Evolutionary conservation across 495 filamentous ascomycete genomes (phyloP), one percentile per base, ranked within the genome.

Genomic region (Patellaria atrata): DNA sequence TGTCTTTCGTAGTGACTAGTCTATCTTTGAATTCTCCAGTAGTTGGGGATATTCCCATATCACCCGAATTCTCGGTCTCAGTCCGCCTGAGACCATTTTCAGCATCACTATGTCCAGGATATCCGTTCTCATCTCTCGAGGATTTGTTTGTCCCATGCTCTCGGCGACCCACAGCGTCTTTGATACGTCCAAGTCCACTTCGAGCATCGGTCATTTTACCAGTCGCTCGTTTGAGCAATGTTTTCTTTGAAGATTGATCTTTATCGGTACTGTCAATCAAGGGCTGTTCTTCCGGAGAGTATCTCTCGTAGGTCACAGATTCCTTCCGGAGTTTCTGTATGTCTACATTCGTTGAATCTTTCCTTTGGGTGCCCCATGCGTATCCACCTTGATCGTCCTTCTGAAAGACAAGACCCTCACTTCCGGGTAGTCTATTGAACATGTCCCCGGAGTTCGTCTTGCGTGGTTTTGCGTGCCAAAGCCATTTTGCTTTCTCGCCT

Each of bases 391-490:
- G 66, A 15, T 47, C 30, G 26, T 52, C 50, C 33, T 50, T 52
- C 10, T 44, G 23, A 3, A 52, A 38, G 6, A 52, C 48, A 22
- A 48, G 34, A 18, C 41, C 40, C 14, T 48, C 48, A 15, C 22
- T 20, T 2, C 35, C 35, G 22, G 35, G 61, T 21, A 51, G 33
- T 5, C 42, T 5, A 60, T 36, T 48, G 34, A 48, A 64, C 24
- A 67, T 56, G 33, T 61, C 64, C 0, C 65, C 61, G 39, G 69
- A 69, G 18, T 54, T 56, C 3, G 39, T 50, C 51, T 82, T 82
- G 33, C 68, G 73, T 9, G 77, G 67, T 48, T 92, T 97, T 6
- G 91, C 91, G 32, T 78, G 66, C 91, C 91, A 97, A 7, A 97
- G 63, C 78, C 82, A 96, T 54, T 93, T 94, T 8, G 78, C 65